Evolutionary conservation across 345 rosid genomes (phyloP), one percentile per base, ranked within the genome.

Genomic region (Brassica rapa): DNA sequence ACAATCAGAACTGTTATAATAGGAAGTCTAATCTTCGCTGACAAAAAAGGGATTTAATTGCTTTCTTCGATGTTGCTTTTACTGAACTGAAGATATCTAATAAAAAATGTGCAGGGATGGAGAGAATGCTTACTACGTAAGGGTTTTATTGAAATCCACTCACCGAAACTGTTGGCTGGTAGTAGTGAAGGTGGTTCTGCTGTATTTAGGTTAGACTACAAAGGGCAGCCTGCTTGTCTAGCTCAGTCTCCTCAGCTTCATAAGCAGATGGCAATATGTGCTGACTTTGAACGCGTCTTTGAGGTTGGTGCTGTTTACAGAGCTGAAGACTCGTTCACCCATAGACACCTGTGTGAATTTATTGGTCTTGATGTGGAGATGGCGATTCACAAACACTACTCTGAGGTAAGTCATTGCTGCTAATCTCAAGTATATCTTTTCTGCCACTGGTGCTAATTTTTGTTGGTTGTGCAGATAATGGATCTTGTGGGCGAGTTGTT

Each of bases 271-370:
- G 66, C 66, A 1, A 89, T 91, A 4, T 87, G 89, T 74, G 92
- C 85, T 73, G 93, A 85, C 78, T 72, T 87, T 30, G 80, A 80
- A 23, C 88, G 91, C n/a, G 94, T 93, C 55, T 91, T 90, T 75
- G 93, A 85, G 88, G 77, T 87, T 6, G 97, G 97, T 62, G 88
- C 90, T n/a, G 97, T 90, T 83, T 91, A 87, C 76, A 88, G 95
- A 76, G 97, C 93, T 1, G 97, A 93, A 80, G 86, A 93, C 75
- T 93, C 98, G 0, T 86, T 35, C 76, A 89, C 95, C 12, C 97
- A 89, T 72, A 82, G 93, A 78, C 98, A 89, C 75, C 78, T 89
- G 72, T 89, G 93, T 43, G 89, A 91, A 72, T 91, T 91, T 70
- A 84, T 85, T 0, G 93, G 98, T 55, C 92, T 91, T 85, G 92